Conservation (phyloP, 116 monocot species). For the Zostera marina region DNA sequence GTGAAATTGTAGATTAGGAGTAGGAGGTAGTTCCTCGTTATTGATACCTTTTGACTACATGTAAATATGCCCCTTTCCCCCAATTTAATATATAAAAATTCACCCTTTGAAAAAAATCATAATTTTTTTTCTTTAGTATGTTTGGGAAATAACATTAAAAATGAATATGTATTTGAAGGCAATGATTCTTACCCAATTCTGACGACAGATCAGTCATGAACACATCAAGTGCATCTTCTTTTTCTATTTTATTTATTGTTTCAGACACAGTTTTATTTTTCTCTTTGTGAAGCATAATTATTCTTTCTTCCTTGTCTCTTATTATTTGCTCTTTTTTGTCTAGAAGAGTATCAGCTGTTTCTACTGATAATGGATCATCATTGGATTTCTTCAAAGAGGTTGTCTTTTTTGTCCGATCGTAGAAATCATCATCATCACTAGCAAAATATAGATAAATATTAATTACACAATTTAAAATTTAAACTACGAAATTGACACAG, state of each 20-base stretch:
- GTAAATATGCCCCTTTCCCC: too few relatives aligned
- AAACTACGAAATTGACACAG: background rate
- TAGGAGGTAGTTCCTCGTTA: too few relatives aligned
- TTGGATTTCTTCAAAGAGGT: slow-evolving; percentile 14
- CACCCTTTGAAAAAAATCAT: background rate
- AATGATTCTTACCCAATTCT: slow-evolving; percentile 46
- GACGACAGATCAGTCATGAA: slow-evolving; percentile 83
- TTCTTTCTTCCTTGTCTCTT: slow-evolving; percentile 60
- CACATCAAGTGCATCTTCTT: slow-evolving; percentile 79
- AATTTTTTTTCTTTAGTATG: background rate
- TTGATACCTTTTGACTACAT: too few relatives aligned
- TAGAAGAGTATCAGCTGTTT: slow-evolving; percentile 90
- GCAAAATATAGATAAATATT: background rate
- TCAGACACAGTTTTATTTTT: slow-evolving; percentile 20
- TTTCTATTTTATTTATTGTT: slow-evolving; percentile 7
- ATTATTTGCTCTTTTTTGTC: slow-evolving; percentile 57
- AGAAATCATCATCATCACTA: slow-evolving; percentile 95
- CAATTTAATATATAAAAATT: too few relatives aligned
- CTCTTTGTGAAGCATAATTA: slow-evolving; percentile 35
- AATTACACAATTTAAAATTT: background rate
- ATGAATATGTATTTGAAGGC: background rate
- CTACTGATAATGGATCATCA: slow-evolving; percentile 39
- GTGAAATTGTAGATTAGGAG: too few relatives aligned
- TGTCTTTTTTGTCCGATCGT: slow-evolving; percentile 82
- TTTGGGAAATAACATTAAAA: background rate